A percentile compares a stretch with the other conserved stretches of the same genome.
These are phyloP conservation scores for Camellia oleifera DNA, from an alignment of 179 eudicot genomes.

Conservation along the genomic window DNA sequence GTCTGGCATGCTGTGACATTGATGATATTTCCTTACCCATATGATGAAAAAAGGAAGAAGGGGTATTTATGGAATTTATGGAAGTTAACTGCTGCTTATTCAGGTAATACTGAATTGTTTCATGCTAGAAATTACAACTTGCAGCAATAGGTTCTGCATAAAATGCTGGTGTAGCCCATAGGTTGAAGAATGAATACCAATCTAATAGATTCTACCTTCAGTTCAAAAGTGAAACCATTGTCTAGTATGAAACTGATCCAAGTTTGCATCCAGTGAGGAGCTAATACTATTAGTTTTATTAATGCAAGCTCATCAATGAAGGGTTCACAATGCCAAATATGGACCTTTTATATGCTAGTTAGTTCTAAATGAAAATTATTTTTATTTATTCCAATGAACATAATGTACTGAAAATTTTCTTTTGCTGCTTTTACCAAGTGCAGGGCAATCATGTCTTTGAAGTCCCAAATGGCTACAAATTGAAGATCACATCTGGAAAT, in stretches of 20 bases:
- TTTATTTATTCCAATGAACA: not conserved
- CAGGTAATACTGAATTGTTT: not conserved
- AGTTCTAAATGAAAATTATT: not conserved
- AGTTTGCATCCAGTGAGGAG: not conserved
- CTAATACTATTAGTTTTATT: not conserved
- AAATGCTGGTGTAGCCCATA: not conserved
- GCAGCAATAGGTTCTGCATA: not conserved
- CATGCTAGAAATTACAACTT: not conserved
- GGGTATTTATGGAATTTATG: not conserved
- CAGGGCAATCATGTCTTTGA: conserved; percentile 94
- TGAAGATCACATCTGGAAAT: conserved; percentile 60
- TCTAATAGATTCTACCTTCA: not conserved
- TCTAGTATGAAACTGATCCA: not conserved
- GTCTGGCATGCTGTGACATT: not conserved
- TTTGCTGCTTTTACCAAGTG: conserved; percentile 18
- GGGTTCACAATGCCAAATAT: conserved; percentile 8
- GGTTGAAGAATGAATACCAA: not conserved
- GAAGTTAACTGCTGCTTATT: not conserved
- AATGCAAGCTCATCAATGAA: not conserved
- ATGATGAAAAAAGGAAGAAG: not conserved
- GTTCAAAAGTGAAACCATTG: not conserved
- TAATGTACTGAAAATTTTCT: conserved; percentile 6
- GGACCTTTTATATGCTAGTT: not conserved
- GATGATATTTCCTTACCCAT: not conserved
- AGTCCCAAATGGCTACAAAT: conserved; percentile 82